Percentiles rank a stretch among this genome's conserved stretches.
Conservation (phyloP, 1,284 basidiomycete genomes). For the Ustilago cynodontis region DNA sequence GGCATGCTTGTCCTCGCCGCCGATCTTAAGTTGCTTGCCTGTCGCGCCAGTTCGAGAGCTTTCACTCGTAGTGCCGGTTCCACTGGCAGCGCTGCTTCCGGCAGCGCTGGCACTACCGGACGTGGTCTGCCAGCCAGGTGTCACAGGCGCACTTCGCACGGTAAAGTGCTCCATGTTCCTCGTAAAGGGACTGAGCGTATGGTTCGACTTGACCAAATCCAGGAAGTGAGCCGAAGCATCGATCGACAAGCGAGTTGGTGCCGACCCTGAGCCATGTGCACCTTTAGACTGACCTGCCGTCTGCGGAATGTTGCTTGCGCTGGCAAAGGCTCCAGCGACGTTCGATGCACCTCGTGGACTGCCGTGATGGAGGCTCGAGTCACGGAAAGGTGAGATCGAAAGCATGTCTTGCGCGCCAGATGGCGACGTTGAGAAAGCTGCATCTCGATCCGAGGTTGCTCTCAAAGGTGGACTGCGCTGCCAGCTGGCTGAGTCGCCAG, state of each 20-base stretch:
- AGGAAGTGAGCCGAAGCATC: slow-evolving; percentile 61
- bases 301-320: slow-evolving; percentile 41
- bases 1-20: neutral
- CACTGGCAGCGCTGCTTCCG: slow-evolving; percentile 49
- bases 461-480: slow-evolving; percentile 34
- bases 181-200: slow-evolving; percentile 65
- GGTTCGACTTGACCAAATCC: slow-evolving; percentile 63
- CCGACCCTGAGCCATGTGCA: slow-evolving; percentile 18
- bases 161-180: slow-evolving; percentile 63
- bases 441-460: slow-evolving; percentile 16
- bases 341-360: slow-evolving; percentile 26
- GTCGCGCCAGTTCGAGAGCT: slow-evolving; percentile 34
- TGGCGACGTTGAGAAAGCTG: slow-evolving; percentile 31
- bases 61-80: slow-evolving; percentile 43
- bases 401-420: slow-evolving; percentile 39
- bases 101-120: slow-evolving; percentile 36
- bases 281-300: slow-evolving; percentile 12
- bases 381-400: slow-evolving; percentile 44
- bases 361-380: slow-evolving; percentile 38
- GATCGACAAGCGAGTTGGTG: slow-evolving; percentile 37
- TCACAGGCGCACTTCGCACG: slow-evolving; percentile 62
- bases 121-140: slow-evolving; percentile 47
- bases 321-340: slow-evolving; percentile 21
- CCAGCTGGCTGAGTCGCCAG: slow-evolving; percentile 25
- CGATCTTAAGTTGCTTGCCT: slow-evolving; percentile 10